Base-by-base conservation (phyloP, 2,329 filamentous ascomycete genomes). In the Drechslera avenae region DNA sequence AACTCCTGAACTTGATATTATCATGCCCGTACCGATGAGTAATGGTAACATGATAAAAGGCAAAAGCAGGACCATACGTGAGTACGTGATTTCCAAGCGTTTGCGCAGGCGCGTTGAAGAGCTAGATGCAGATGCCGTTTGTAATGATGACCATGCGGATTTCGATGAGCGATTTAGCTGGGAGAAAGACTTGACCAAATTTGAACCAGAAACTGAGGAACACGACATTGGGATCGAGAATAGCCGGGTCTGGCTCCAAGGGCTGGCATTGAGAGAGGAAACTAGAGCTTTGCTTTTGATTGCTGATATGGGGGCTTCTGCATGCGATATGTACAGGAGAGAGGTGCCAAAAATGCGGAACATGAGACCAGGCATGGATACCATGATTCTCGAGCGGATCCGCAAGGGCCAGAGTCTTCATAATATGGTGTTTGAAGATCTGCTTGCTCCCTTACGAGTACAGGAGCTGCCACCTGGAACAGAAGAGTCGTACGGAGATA, bases 381-480 rank as follows among this genome's bases (percentile, higher is more conserved):
- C 44, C n/a, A 30, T 33, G 5, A 23, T 61, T 10, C 46, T 66
- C 16, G 18, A 55, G 7, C 54, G 54, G 5, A 64, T 66, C 39
- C 40, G 37, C 6, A 14, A 41, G 17, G 60, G 59, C 2, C n/a
- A 45, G 3, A 58, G 56, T 7, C 51, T 58, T 13, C 55, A 52
- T 14, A 41, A 55, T n/a, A 28, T 14, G 6, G 14, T 42, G 5
- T 46, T 44, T 14, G 58, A 62, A 33, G 65, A 68, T 28, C 23
- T 69, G 5, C 36, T 69, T 10, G 58, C 44, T 9, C 50, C 55
- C 4, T 32, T 67, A 33, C 43, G 49, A 17, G 18, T 30, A 3
- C 17, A 18, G 26, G 14, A 34, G 21, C 17, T 12, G 39, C 19
- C 3, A 3, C n/a, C 14, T 6, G 32, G 3, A 21, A 34, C 6